Percentiles rank a stretch among this genome's conserved stretches.
phyloP scores from a whole-genome alignment of 1,284 basidiomycete genomes.

The Rhodotorula sp. region DNA sequence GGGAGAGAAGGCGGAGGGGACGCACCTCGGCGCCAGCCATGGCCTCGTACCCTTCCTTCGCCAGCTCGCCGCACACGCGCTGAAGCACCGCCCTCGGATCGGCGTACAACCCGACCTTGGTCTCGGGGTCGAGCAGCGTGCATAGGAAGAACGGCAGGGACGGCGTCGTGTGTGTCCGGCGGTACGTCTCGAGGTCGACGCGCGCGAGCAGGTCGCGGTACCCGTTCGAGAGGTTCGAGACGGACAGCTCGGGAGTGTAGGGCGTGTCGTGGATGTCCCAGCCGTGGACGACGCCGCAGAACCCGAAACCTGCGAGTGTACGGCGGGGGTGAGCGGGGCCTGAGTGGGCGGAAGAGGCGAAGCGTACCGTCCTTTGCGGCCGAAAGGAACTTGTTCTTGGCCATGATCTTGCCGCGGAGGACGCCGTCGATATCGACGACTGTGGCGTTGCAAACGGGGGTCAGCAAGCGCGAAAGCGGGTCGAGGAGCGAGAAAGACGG shows the following conservation, averaged over 20 bases:
- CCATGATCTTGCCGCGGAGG: slow-evolving; percentile 70
- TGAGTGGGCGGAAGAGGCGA: not conserved
- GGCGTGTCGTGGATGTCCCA: slow-evolving; percentile 65
- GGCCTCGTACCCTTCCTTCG: slow-evolving; percentile 46
- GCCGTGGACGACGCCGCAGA: slow-evolving; percentile 66
- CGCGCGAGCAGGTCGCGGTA: slow-evolving; percentile 75
- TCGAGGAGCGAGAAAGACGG: slow-evolving; percentile 17
- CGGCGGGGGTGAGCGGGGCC: not conserved
- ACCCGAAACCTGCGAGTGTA: slow-evolving; percentile 13
- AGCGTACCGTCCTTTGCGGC: slow-evolving; percentile 66
- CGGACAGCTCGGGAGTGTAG: slow-evolving; percentile 75
- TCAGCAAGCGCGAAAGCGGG: slow-evolving; percentile 40
- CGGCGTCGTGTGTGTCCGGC: slow-evolving; percentile 57
- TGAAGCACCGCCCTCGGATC: slow-evolving; percentile 83
- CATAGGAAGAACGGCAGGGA: slow-evolving; percentile 83
- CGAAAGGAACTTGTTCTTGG: slow-evolving; percentile 87
- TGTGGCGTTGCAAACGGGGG: slow-evolving; percentile 8
- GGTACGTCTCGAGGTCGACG: slow-evolving; percentile 50
- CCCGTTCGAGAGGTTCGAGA: slow-evolving; percentile 87
- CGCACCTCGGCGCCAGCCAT: slow-evolving; percentile 59
- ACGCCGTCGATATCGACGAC: slow-evolving; percentile 77
- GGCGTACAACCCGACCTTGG: slow-evolving; percentile 67
- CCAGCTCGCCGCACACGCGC: slow-evolving; percentile 58
- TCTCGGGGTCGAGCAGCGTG: slow-evolving; percentile 82
- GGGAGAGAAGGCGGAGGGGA: slow-evolving; percentile 51